Conservation (phyloP, 768 basidiomycete species). For the Mycena latifolia region DNA sequence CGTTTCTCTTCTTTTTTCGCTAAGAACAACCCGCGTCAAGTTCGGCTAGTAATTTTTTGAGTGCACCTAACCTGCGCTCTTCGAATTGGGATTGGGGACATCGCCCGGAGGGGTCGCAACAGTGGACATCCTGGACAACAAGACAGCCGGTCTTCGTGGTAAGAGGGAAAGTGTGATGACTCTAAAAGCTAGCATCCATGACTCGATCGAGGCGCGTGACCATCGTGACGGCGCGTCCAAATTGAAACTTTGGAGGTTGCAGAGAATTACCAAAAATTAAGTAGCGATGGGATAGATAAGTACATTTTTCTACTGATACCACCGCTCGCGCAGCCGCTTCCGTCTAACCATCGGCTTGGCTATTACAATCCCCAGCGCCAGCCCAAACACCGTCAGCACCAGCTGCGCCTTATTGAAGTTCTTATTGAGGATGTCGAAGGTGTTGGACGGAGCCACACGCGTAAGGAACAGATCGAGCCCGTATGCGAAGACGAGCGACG, state of each 20-base stretch:
- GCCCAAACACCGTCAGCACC: slow-evolving; percentile 80
- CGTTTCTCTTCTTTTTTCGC: slow-evolving; percentile 91
- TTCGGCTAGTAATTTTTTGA: slow-evolving; percentile 1
- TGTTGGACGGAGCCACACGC: slow-evolving; percentile 85
- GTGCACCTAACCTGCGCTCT: slow-evolving; percentile 52
- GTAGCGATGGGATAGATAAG: slow-evolving; percentile 22
- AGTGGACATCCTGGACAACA: slow-evolving; percentile 30
- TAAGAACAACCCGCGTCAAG: slow-evolving; percentile 39
- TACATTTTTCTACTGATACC: slow-evolving; percentile 67
- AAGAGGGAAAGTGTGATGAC: slow-evolving; percentile 29
- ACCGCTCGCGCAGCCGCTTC: slow-evolving; percentile 76
- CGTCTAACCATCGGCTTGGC: slow-evolving; percentile 84
- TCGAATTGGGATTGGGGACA: slow-evolving; percentile 52
- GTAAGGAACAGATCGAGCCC: slow-evolving; percentile 94
- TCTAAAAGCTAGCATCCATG: slow-evolving; percentile 31
- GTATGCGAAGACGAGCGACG: slow-evolving; percentile 87
- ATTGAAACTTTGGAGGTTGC: neutral
- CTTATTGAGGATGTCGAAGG: slow-evolving; percentile 93
- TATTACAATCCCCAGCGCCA: slow-evolving; percentile 82
- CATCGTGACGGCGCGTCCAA: slow-evolving; percentile 6
- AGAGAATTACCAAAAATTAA: slow-evolving; percentile 8
- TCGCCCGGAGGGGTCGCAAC: slow-evolving; percentile 36
- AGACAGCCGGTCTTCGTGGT: slow-evolving; percentile 26
- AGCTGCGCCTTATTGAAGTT: slow-evolving; percentile 95
- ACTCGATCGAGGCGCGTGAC: slow-evolving; percentile 35